Conservation (phyloP, 306 rosid species). For the Cyamopsis tetragonoloba region DNA sequence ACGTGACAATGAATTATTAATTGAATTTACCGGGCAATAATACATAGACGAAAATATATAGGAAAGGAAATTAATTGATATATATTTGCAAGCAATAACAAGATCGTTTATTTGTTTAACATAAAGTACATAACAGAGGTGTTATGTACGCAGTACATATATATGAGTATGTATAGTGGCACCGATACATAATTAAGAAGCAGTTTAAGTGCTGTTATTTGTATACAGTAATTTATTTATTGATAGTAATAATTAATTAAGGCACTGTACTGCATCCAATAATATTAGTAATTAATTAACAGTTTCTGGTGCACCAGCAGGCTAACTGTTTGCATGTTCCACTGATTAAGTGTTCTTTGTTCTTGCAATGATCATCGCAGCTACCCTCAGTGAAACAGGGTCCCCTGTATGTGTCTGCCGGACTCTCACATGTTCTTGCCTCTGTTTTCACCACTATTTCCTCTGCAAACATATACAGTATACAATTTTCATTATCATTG, state of each 20-base stretch:
- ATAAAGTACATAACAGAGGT: not conserved
- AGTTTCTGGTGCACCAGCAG: conserved; percentile 23
- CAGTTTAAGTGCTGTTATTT: not conserved
- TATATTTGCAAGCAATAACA: not conserved
- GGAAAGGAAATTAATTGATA: no score
- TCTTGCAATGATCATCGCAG: conserved; percentile 23
- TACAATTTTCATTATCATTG: no score
- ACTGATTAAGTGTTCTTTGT: not conserved
- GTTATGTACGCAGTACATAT: not conserved
- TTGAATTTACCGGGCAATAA: no score
- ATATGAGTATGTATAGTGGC: not conserved
- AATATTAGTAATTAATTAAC: no score
- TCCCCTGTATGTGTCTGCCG: conserved; percentile 12
- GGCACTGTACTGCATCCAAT: not conserved
- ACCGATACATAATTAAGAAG: not conserved
- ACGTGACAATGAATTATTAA: no score
- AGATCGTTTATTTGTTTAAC: not conserved
- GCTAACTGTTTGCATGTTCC: conserved; percentile 18
- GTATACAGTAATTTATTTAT: not conserved
- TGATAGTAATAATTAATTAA: no score
- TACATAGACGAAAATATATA: no score
- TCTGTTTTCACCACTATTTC: conserved; percentile 17
- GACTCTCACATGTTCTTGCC: conserved; percentile 15
- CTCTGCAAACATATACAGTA: no score
- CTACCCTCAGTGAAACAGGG: not conserved